phyloP scores from a whole-genome alignment of 176 grass and related monocot genomes.

The Oryza australiensis region DNA sequence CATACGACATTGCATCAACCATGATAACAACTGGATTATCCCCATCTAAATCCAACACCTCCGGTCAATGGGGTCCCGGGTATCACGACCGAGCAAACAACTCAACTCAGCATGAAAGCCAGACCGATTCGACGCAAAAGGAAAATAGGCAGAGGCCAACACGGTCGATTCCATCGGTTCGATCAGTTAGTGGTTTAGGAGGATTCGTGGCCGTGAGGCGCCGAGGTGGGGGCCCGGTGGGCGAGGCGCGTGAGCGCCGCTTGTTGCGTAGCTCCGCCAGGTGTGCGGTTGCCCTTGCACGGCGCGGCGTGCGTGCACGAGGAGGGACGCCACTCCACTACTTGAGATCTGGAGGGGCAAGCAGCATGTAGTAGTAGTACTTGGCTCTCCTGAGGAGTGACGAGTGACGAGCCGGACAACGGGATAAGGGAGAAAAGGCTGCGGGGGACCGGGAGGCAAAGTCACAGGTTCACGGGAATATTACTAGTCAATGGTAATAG shows the following conservation, averaged over 20 bases:
- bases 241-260: conserved; percentile 10
- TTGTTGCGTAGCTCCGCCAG: conserved; percentile 35
- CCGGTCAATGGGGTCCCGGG: no score
- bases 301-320: background rate
- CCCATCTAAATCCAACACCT: no score
- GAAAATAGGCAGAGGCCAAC: no score
- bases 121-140: no score
- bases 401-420: background rate
- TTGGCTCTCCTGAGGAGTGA: background rate
- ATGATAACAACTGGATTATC: no score
- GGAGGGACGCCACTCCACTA: no score
- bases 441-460: no score
- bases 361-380: no score
- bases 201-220: conserved; percentile 22
- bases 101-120: no score
- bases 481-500: no score
- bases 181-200: background rate
- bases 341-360: background rate
- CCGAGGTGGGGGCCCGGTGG: background rate
- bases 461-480: background rate
- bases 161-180: background rate
- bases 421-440: background rate
- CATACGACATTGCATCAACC: no score
- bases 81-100: no score
- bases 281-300: conserved; percentile 17